These are phyloP conservation scores for Ampelomyces quisqualis DNA, from an alignment of 2,329 filamentous ascomycete species.

Conservation along the genomic window DNA sequence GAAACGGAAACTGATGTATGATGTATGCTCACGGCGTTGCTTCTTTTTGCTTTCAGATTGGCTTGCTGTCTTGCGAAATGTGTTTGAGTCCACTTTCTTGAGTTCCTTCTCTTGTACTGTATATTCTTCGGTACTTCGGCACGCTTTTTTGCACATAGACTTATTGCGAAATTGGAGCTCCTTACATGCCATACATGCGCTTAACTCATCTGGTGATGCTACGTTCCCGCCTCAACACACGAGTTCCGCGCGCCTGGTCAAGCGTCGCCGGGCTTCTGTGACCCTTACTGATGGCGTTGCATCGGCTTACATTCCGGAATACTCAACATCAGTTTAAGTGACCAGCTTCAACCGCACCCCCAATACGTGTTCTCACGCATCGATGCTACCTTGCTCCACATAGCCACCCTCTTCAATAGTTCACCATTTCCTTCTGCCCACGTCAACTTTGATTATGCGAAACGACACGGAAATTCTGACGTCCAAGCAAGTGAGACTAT, in stretches of 20 bases:
- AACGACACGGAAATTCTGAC: neutral
- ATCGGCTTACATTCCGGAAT: neutral
- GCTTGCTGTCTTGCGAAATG: neutral
- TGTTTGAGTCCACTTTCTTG: slow-evolving; percentile 4
- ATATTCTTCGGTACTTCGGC: neutral
- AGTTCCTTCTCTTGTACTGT: slow-evolving; percentile 2
- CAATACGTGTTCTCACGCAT: neutral
- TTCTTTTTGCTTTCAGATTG: neutral
- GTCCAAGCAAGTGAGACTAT: neutral
- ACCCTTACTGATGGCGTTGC: neutral
- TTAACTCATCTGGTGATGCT: neutral
- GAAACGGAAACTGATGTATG: slow-evolving; percentile 34
- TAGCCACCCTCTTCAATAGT: neutral
- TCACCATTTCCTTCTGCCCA: neutral
- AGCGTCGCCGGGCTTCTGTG: too few relatives aligned
- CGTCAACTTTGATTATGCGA: neutral
- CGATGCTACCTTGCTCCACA: neutral
- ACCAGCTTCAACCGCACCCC: neutral
- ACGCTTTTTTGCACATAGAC: neutral
- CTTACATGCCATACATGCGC: neutral
- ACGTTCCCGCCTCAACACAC: neutral
- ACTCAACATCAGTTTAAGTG: neutral
- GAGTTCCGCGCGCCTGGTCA: too few relatives aligned
- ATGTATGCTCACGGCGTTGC: neutral
- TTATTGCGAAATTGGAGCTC: slow-evolving; percentile 2